These are phyloP conservation scores for Pachysandra terminalis DNA, from an alignment of 164 flowering plant species.

Conservation along the genomic window DNA sequence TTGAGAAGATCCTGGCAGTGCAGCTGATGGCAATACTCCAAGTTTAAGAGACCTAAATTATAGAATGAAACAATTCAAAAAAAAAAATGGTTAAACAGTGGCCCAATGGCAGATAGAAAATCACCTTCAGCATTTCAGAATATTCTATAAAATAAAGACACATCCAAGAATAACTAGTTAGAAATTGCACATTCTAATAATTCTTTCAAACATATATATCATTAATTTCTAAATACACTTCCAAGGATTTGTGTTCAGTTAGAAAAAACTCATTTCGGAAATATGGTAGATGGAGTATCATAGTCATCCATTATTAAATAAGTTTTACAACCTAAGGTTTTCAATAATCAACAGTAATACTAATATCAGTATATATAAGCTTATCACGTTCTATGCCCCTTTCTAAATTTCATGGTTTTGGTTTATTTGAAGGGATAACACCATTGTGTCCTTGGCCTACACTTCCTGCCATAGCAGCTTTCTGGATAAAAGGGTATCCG, in stretches of 20 bases:
- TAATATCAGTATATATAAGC: no score
- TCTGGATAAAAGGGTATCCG: no score
- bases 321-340: neutral
- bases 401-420: no score
- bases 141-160: neutral
- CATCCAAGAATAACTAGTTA: neutral
- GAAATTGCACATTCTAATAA: neutral
- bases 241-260: no score
- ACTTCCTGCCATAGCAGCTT: no score
- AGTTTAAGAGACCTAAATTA: slow-evolving; percentile 79
- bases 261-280: neutral
- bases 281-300: neutral
- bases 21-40: slow-evolving; percentile 60
- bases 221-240: no score
- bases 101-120: neutral
- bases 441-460: no score
- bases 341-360: neutral
- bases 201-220: neutral
- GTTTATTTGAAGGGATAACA: no score
- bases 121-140: neutral
- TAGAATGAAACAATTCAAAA: neutral
- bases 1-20: slow-evolving; percentile 40
- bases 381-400: no score
- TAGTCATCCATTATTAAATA: neutral
- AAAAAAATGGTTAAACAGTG: neutral